These are phyloP conservation scores for Astragalus membranaceus DNA, from an alignment of 306 rosid species.

Conservation along the genomic window DNA sequence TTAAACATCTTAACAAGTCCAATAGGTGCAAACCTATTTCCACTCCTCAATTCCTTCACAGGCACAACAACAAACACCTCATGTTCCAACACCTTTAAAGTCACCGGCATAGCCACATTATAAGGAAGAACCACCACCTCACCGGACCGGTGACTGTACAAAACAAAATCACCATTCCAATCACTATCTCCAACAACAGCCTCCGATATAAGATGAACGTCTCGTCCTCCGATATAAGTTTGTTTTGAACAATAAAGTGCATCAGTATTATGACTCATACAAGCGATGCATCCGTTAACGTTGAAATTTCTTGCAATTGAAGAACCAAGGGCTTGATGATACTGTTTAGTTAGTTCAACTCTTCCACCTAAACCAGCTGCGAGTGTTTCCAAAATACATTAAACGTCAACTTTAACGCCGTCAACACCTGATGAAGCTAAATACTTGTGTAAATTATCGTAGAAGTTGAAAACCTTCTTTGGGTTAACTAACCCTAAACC, in stretches of 20 bases:
- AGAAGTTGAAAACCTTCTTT: slow-evolving; percentile 48
- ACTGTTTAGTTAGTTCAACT: slow-evolving; percentile 66
- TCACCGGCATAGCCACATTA: slow-evolving; percentile 61
- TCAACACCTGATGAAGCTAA: slow-evolving; percentile 72
- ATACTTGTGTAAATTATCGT: slow-evolving; percentile 63
- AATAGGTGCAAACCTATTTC: slow-evolving; percentile 56
- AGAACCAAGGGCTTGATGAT: slow-evolving; percentile 84
- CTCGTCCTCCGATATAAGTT: slow-evolving; percentile 56
- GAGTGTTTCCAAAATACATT: slow-evolving; percentile 79
- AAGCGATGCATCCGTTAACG: slow-evolving; percentile 78
- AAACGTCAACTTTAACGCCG: slow-evolving; percentile 94
- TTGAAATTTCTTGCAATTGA: slow-evolving; percentile 71
- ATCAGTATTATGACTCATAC: slow-evolving; percentile 95
- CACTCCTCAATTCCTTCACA: slow-evolving; percentile 41
- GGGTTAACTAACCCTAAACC: slow-evolving; percentile 82
- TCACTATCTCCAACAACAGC: slow-evolving; percentile 11
- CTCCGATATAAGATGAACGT: slow-evolving; percentile 59
- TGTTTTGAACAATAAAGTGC: slow-evolving; percentile 79
- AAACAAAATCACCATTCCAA: slow-evolving; percentile 75
- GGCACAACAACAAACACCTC: slow-evolving; percentile 73
- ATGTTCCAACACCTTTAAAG: slow-evolving; percentile 67
- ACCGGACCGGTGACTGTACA: slow-evolving; percentile 34
- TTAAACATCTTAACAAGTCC: slow-evolving; percentile 83
- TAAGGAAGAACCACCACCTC: slow-evolving; percentile 52
- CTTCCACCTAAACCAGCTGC: slow-evolving; percentile 81